Evolutionary conservation across 2,329 filamentous ascomycete genomes (phyloP).

Genomic region (Cytospora paraplurivora): DNA sequence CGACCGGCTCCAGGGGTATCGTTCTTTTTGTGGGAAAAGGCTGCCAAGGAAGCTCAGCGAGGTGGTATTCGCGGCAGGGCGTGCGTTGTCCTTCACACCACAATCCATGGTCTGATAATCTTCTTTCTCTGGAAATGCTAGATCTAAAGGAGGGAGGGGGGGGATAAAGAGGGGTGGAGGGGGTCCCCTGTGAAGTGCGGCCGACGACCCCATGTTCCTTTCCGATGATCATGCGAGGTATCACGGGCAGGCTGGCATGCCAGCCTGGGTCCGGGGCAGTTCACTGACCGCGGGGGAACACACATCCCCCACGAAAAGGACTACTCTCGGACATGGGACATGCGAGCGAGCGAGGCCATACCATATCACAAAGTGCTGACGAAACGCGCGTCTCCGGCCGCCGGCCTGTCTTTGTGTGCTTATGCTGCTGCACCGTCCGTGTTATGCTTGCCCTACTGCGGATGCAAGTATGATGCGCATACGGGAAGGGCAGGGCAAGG

Average conservation of each 20-base stretch:
- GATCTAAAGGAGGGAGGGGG: background rate
- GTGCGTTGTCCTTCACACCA: slow-evolving; percentile 25
- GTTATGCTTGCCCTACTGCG: slow-evolving; percentile 29
- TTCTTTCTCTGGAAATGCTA: slow-evolving; percentile 12
- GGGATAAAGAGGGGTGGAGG: background rate
- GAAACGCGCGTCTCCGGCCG: slow-evolving; percentile 12
- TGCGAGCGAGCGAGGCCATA: background rate
- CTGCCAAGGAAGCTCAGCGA: slow-evolving; percentile 20
- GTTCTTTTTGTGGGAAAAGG: slow-evolving; percentile 14
- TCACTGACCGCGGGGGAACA: slow-evolving; percentile 8
- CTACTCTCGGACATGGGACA: slow-evolving; percentile 13
- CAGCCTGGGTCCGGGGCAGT: slow-evolving; percentile 16
- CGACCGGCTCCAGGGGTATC: slow-evolving; percentile 18
- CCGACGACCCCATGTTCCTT: background rate
- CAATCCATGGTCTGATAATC: slow-evolving; percentile 3
- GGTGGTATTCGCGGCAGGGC: slow-evolving; percentile 22
- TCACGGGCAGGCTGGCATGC: background rate
- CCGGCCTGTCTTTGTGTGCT: slow-evolving; percentile 13
- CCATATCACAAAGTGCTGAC: slow-evolving; percentile 18
- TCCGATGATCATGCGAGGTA: background rate
- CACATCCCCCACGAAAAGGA: background rate
- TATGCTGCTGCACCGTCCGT: slow-evolving; percentile 23
- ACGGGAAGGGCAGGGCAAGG: slow-evolving; percentile 20
- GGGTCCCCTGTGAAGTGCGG: slow-evolving; percentile 7
- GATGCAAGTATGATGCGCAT: slow-evolving; percentile 30